Percentiles rank a stretch among this genome's conserved stretches.
Evolutionary conservation across 108 stramenopile species (phyloP).

Genomic region (Asterionellopsis glacialis): DNA sequence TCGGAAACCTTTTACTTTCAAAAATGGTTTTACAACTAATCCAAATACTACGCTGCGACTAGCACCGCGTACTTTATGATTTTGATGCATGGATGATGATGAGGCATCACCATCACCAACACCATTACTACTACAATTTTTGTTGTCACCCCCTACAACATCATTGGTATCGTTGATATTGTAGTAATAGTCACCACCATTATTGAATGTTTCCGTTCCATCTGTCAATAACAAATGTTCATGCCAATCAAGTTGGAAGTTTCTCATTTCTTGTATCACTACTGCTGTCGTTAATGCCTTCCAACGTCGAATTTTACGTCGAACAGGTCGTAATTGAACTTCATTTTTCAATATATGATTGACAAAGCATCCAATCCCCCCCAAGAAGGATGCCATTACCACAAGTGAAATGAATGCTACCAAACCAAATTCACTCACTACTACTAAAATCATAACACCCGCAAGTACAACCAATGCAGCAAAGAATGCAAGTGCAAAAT

Average conservation of each 20-base stretch:
- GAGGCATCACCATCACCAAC: too few relatives aligned
- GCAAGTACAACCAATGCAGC: background rate
- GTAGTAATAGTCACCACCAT: too few relatives aligned
- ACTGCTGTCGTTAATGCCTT: constrained; percentile 11
- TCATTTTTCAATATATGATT: constrained; percentile 3
- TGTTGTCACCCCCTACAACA: too few relatives aligned
- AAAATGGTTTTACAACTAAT: constrained; percentile 9
- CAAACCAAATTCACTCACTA: constrained; percentile 6
- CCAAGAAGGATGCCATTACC: background rate
- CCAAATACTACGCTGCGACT: constrained; percentile 4
- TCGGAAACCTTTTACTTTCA: background rate
- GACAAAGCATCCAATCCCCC: background rate
- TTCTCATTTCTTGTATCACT: constrained; percentile 8
- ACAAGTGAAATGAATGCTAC: constrained; percentile 6
- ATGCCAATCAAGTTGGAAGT: constrained; percentile 14
- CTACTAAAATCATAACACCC: background rate
- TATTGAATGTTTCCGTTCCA: constrained; percentile 2
- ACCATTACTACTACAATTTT: too few relatives aligned
- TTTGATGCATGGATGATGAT: too few relatives aligned
- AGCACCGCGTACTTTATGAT: background rate
- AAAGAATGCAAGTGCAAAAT: constrained; percentile 9
- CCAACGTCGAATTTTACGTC: constrained; percentile 9
- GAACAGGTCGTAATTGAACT: constrained; percentile 5
- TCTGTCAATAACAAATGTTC: constrained; percentile 14
- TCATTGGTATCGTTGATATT: too few relatives aligned